Percentiles rank a stretch among this genome's conserved stretches.
phyloP scores from a whole-genome alignment of 805 yeast species.

The Myxozyma vanderwaltii region DNA sequence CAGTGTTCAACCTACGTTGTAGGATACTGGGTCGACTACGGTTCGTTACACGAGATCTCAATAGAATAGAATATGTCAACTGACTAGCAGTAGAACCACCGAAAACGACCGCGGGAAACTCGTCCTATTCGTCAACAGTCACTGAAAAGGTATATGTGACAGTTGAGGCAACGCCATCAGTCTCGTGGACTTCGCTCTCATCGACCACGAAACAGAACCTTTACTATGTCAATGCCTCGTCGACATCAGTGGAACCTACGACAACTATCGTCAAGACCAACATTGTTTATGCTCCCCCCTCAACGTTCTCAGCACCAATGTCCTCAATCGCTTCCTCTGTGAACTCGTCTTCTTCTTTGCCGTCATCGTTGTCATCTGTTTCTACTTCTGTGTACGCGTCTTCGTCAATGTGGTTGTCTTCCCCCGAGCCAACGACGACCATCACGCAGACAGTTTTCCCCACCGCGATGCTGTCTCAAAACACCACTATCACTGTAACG shows the following conservation, averaged over 20 bases:
- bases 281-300: too few species aligned
- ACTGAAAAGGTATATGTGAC: constrained; percentile 18
- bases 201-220: background rate
- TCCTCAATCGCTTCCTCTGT: background rate
- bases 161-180: constrained; percentile 8
- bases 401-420: background rate
- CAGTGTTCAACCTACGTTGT: constrained; percentile 26
- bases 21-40: constrained; percentile 25
- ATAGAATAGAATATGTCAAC: background rate
- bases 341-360: background rate
- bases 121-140: constrained; percentile 16
- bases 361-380: background rate
- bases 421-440: constrained; percentile 9
- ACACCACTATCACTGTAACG: constrained; percentile 9
- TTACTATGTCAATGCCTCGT: constrained; percentile 1
- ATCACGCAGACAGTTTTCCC: constrained; percentile 8
- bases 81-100: constrained; percentile 11
- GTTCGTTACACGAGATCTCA: constrained; percentile 1
- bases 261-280: constrained; percentile 9
- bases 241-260: constrained; percentile 2
- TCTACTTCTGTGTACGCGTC: background rate
- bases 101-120: constrained; percentile 1
- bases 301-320: background rate
- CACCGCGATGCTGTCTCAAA: constrained; percentile 2
- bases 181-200: background rate